These are phyloP conservation scores for Mycena alexandri DNA, from an alignment of 768 basidiomycete genomes.

Conservation along the genomic window DNA sequence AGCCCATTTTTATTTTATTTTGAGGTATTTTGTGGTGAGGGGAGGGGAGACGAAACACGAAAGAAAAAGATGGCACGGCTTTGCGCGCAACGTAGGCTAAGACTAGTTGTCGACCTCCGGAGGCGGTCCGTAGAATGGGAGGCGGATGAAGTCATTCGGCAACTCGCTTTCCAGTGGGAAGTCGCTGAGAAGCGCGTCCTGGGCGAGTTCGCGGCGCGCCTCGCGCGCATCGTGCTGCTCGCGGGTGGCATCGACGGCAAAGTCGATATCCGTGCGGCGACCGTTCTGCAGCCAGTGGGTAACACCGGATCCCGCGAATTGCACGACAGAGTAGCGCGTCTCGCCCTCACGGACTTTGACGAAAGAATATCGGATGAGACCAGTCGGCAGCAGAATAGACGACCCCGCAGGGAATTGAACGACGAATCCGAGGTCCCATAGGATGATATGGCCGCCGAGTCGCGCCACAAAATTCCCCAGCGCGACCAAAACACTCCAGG, in stretches of 20 bases:
- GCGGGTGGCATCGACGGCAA: background rate
- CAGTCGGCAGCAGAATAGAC: slow-evolving; percentile 6
- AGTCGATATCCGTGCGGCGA: background rate
- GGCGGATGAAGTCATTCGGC: no score
- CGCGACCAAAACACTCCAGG: background rate
- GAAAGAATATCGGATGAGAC: slow-evolving; percentile 4
- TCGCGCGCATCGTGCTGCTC: background rate
- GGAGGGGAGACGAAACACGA: no score
- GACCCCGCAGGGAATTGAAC: background rate
- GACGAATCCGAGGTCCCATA: slow-evolving; percentile 11
- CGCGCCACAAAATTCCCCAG: background rate
- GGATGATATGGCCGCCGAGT: slow-evolving; percentile 8
- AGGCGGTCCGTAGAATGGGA: no score
- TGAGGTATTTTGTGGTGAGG: no score
- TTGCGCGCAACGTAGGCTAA: no score
- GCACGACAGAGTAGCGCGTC: background rate
- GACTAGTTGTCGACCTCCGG: no score
- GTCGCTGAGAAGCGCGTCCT: background rate
- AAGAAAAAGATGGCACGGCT: no score
- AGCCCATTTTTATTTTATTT: no score
- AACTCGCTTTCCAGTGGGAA: no score
- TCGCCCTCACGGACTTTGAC: background rate
- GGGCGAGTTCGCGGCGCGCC: background rate
- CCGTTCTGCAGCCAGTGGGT: slow-evolving; percentile 2
- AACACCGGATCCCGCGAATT: background rate